A percentile compares a stretch with the other conserved stretches of the same genome.
These are phyloP conservation scores for Plasmodium cynomolgi DNA, from an alignment of 169 alveolate species.

Conservation along the genomic window DNA sequence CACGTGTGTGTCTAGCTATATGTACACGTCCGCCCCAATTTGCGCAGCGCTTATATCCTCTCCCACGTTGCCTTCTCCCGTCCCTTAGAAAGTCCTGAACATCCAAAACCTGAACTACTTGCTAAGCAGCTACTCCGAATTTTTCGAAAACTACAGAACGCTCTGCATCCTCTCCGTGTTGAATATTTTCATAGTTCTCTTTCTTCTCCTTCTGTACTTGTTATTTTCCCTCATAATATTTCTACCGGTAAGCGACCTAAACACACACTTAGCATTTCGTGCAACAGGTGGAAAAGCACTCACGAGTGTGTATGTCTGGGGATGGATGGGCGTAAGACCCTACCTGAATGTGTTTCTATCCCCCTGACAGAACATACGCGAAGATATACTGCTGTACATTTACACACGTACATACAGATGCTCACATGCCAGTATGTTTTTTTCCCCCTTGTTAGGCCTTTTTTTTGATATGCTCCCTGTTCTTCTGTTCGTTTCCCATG, in stretches of 20 bases:
- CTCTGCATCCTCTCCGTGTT: slow-evolving; percentile 12
- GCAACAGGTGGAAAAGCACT: not conserved
- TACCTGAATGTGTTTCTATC: not conserved
- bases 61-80: not conserved
- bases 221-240: slow-evolving; percentile 18
- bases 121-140: slow-evolving; percentile 12
- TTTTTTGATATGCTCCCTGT: slow-evolving; percentile 17
- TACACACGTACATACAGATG: not conserved
- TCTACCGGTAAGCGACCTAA: slow-evolving; percentile 14
- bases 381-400: not conserved
- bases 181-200: slow-evolving; percentile 19
- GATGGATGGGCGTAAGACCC: not conserved
- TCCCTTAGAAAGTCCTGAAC: slow-evolving; percentile 18
- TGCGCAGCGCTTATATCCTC: not conserved
- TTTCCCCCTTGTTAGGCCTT: slow-evolving; percentile 21
- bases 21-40: not conserved
- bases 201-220: slow-evolving; percentile 12
- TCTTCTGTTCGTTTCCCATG: slow-evolving; percentile 16
- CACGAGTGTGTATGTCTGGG: not conserved
- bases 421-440: not conserved
- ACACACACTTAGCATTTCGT: not conserved
- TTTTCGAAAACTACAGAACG: slow-evolving; percentile 33
- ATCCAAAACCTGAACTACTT: not conserved
- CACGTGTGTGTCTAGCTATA: not conserved
- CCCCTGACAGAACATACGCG: not conserved